phyloP scores from a whole-genome alignment of 2,329 filamentous ascomycete species.

The Pseudopyrenochaeta lycopersici region DNA sequence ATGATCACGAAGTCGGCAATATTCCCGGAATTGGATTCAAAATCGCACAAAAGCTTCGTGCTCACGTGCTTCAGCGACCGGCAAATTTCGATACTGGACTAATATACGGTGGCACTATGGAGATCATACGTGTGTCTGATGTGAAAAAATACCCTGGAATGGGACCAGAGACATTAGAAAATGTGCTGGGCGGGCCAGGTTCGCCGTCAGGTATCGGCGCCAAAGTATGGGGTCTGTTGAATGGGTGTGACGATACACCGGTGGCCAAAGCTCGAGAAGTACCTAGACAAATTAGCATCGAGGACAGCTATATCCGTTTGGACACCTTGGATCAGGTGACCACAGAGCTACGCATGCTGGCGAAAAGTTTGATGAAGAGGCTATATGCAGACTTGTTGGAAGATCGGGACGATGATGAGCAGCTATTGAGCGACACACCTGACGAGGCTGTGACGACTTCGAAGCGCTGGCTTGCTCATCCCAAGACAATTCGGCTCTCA shows the following conservation, averaged over 20 bases:
- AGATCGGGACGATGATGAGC: slow-evolving; percentile 51
- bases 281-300: slow-evolving; percentile 90
- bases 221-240: slow-evolving; percentile 79
- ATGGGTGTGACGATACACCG: slow-evolving; percentile 79
- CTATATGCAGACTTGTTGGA: slow-evolving; percentile 81
- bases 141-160: slow-evolving; percentile 71
- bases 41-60: slow-evolving; percentile 72
- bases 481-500: slow-evolving; percentile 81
- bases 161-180: slow-evolving; percentile 71
- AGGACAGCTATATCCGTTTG: slow-evolving; percentile 85
- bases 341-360: slow-evolving; percentile 73
- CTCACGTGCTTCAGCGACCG: slow-evolving; percentile 63
- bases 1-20: slow-evolving; percentile 77
- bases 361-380: slow-evolving; percentile 75
- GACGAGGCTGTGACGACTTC: neutral
- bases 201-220: slow-evolving; percentile 74
- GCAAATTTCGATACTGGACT: slow-evolving; percentile 55
- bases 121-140: slow-evolving; percentile 70
- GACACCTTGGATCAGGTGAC: slow-evolving; percentile 70
- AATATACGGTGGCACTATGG: slow-evolving; percentile 60
- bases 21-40: slow-evolving; percentile 89
- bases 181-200: slow-evolving; percentile 74
- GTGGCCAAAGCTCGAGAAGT: slow-evolving; percentile 76
- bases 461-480: slow-evolving; percentile 77
- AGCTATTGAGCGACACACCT: neutral